Percentiles rank a stretch among this genome's conserved stretches.
phyloP scores from a whole-genome alignment of 2,329 filamentous ascomycete genomes.

The Aspergillus nomiae region DNA sequence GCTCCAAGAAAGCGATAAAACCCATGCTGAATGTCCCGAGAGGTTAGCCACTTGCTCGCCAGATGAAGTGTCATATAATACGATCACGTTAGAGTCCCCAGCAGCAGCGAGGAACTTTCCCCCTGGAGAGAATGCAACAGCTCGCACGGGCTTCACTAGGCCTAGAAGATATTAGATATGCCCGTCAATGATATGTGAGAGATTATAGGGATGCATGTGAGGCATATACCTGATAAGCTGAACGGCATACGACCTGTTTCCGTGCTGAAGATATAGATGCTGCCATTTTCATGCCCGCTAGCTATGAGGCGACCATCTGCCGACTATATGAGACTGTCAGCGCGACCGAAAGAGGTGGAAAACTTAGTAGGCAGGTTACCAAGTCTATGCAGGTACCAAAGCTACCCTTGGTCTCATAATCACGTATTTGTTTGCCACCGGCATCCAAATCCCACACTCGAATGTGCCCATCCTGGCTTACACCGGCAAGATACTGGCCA shows the following conservation, averaged over 20 bases:
- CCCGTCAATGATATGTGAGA: neutral
- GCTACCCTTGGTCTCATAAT: constrained; percentile 90
- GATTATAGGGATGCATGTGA: neutral
- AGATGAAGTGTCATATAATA: constrained; percentile 86
- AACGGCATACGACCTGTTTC: constrained; percentile 82
- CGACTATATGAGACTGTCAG: constrained; percentile 48
- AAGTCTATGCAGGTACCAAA: constrained; percentile 89
- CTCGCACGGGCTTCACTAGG: constrained; percentile 81
- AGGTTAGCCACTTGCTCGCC: constrained; percentile 91
- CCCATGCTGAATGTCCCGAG: constrained; percentile 78
- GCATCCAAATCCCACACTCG: constrained; percentile 78
- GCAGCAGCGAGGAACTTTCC: constrained; percentile 83
- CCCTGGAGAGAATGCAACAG: constrained; percentile 84
- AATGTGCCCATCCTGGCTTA: constrained; percentile 82
- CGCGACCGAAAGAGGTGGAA: neutral
- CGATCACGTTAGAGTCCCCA: constrained; percentile 85
- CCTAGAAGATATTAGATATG: constrained; percentile 53
- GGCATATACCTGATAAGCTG: constrained; percentile 71
- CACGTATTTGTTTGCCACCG: constrained; percentile 65
- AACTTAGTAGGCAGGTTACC: constrained; percentile 42
- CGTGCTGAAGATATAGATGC: constrained; percentile 93
- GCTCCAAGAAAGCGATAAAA: constrained; percentile 90
- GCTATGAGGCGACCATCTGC: constrained; percentile 81
- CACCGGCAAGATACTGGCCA: constrained; percentile 81
- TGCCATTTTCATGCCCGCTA: constrained; percentile 89